Percentiles rank a stretch among this genome's conserved stretches.
Evolutionary conservation across 352 stramenopile species (phyloP).

Genomic region (Globisporangium orthogonon): DNA sequence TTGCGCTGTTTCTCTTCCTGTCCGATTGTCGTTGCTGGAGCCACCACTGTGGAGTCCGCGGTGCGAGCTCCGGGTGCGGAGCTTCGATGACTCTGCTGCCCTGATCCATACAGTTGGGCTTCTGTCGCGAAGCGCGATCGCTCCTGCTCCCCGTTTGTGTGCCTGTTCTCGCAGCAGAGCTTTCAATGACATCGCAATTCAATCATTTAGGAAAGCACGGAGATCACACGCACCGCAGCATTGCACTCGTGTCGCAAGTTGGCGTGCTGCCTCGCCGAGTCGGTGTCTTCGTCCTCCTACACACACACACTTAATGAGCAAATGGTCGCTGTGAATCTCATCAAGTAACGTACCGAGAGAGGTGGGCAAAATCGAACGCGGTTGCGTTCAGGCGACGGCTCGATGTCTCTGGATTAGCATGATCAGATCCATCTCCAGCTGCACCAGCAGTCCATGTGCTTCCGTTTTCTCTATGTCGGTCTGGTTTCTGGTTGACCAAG

Average conservation of each 20-base stretch:
- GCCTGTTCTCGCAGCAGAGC: not conserved
- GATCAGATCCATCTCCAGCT: not conserved
- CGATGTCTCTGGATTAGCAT: not conserved
- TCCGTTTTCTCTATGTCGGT: not conserved
- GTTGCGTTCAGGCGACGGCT: slow-evolving; percentile 10
- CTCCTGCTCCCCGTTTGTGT: slow-evolving; percentile 3
- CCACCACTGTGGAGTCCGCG: not conserved
- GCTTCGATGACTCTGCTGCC: slow-evolving; percentile 4
- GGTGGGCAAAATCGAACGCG: slow-evolving; percentile 40
- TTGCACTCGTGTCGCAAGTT: slow-evolving; percentile 25
- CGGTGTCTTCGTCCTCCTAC: slow-evolving; percentile 26
- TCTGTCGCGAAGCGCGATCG: slow-evolving; percentile 30
- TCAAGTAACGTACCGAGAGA: slow-evolving; percentile 19
- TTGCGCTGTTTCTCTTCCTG: slow-evolving; percentile 48
- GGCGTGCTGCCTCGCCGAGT: slow-evolving; percentile 37
- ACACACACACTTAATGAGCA: not conserved
- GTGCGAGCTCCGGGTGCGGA: not conserved
- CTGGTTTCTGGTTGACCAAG: slow-evolving; percentile 17
- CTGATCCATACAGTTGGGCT: slow-evolving; percentile 31
- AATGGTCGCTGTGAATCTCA: not conserved
- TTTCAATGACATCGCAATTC: not conserved
- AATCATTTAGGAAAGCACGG: not conserved
- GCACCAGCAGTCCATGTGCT: not conserved
- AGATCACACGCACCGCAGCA: slow-evolving; percentile 18
- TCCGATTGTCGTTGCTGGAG: slow-evolving; percentile 20